A percentile compares a stretch with the other conserved stretches of the same genome.
phyloP scores from a whole-genome alignment of 208 protist genomes.

The Wallacemonas sp. region DNA sequence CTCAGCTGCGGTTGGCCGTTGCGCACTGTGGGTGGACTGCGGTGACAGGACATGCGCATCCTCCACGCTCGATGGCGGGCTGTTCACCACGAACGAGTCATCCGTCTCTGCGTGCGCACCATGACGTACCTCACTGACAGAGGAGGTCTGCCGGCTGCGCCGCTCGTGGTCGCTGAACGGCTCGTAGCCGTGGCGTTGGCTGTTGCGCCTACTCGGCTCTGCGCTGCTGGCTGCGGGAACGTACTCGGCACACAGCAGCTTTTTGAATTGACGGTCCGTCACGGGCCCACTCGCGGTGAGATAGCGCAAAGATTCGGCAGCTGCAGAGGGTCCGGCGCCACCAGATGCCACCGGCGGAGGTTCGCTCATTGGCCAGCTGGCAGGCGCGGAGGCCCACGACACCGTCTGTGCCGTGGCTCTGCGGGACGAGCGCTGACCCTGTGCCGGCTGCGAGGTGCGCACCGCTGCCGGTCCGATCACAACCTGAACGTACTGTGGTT shows the following conservation, averaged over 20 bases:
- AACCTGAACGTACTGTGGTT: not conserved
- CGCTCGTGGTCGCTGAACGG: not conserved
- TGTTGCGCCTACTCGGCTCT: not conserved
- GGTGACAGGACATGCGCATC: no score
- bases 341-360: conserved; percentile 11
- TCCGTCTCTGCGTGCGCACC: not conserved
- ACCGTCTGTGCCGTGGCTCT: not conserved
- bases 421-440: not conserved
- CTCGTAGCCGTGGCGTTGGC: conserved; percentile 4
- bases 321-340: conserved; percentile 13
- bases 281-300: conserved; percentile 22
- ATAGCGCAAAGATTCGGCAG: conserved; percentile 17
- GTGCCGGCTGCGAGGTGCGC: not conserved
- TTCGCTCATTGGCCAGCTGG: not conserved
- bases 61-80: conserved; percentile 3
- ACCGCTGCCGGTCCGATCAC: not conserved
- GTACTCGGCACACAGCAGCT: conserved; percentile 61
- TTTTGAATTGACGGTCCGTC: conserved; percentile 57
- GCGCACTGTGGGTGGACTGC: not conserved
- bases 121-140: not conserved
- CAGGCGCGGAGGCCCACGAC: conserved; percentile 3
- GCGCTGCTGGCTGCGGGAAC: conserved; percentile 13
- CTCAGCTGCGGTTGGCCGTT: not conserved
- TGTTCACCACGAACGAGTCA: conserved; percentile 5
- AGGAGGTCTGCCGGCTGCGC: not conserved